phyloP scores from a whole-genome alignment of 2,329 filamentous ascomycete species.

The Diaporthe sp. region DNA sequence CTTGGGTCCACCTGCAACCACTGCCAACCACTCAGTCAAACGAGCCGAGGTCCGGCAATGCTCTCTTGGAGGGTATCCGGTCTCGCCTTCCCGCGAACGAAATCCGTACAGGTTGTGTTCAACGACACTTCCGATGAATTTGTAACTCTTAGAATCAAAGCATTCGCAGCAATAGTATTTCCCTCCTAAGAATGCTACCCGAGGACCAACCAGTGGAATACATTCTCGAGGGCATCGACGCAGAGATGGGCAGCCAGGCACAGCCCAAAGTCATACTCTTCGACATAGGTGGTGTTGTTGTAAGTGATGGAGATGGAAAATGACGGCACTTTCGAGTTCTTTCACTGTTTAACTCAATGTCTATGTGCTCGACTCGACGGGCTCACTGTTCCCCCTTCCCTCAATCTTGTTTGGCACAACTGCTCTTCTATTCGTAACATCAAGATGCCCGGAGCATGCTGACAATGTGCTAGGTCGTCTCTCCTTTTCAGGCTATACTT shows the following conservation, averaged over 20 bases:
- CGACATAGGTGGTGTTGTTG: conserved; percentile 96
- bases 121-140: background rate
- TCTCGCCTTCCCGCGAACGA: background rate
- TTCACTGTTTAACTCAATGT: background rate
- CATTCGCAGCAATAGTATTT: background rate
- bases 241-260: conserved; percentile 59
- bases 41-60: conserved; percentile 23
- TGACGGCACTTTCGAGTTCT: background rate
- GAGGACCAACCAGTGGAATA: conserved; percentile 48
- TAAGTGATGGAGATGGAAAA: conserved; percentile 67
- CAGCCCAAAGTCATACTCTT: conserved; percentile 84
- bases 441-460: conserved; percentile 37
- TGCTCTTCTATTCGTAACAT: background rate
- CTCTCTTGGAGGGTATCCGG: background rate
- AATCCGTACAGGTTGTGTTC: background rate
- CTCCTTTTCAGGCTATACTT: conserved; percentile 92
- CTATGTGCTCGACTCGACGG: background rate
- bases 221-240: conserved; percentile 50
- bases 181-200: conserved; percentile 40
- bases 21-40: background rate
- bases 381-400: background rate
- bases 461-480: conserved; percentile 76
- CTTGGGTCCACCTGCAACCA: background rate
- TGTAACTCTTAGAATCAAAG: background rate
- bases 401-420: background rate